A percentile compares a stretch with the other conserved stretches of the same genome.
Conservation (phyloP, 2,329 filamentous ascomycete species). For the Diaporthe eres region DNA sequence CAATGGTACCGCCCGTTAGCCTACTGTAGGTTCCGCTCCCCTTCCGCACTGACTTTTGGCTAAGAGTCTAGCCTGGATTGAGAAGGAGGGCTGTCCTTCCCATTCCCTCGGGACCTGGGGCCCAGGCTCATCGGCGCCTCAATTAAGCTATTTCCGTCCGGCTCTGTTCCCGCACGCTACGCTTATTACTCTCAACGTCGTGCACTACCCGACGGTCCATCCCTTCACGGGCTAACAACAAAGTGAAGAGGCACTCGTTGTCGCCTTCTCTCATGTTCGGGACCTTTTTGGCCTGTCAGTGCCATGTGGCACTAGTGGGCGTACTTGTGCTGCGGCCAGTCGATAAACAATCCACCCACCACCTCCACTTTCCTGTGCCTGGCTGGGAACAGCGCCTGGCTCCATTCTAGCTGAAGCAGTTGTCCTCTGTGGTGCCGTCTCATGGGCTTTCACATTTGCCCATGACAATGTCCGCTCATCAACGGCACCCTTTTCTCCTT, state of each 20-base stretch:
- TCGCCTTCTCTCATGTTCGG: slow-evolving; percentile 27
- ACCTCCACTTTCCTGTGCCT: not conserved
- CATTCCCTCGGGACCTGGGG: slow-evolving; percentile 34
- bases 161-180: slow-evolving; percentile 16
- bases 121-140: slow-evolving; percentile 24
- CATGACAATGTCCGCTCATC: not conserved
- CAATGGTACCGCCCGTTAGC: slow-evolving; percentile 35
- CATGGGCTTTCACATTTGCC: not conserved
- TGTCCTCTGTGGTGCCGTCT: not conserved
- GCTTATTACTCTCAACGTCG: slow-evolving; percentile 29
- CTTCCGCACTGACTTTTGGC: slow-evolving; percentile 33
- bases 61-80: not conserved
- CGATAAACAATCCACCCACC: slow-evolving; percentile 18
- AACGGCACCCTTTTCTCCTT: not conserved
- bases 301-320: slow-evolving; percentile 18
- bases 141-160: slow-evolving; percentile 31
- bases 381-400: slow-evolving; percentile 26
- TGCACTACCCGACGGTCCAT: slow-evolving; percentile 33
- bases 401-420: slow-evolving; percentile 20
- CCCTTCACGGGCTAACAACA: not conserved
- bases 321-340: slow-evolving; percentile 19
- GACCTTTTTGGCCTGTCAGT: slow-evolving; percentile 32
- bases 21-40: slow-evolving; percentile 26
- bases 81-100: slow-evolving; percentile 29
- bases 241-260: not conserved